Percentiles rank a stretch among this genome's conserved stretches.
These are phyloP conservation scores for Echeveria elegans DNA, from an alignment of 164 flowering plant genomes.

Conservation along the genomic window DNA sequence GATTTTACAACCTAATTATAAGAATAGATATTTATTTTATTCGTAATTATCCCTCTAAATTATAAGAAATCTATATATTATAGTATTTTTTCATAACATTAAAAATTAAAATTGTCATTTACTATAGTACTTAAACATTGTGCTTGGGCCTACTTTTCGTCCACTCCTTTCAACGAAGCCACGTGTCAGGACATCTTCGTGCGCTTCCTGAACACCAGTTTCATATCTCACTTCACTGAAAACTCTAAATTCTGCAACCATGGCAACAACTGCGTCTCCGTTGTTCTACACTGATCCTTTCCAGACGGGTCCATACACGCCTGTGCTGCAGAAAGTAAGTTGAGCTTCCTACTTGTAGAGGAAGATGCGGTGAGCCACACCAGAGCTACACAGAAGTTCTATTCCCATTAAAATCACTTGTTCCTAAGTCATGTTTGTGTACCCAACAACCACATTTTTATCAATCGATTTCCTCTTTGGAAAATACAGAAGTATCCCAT, in stretches of 20 bases:
- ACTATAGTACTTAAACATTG: not conserved
- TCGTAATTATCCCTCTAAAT: too few relatives aligned
- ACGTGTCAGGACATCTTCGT: not conserved
- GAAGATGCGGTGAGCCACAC: not conserved
- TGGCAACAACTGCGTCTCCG: not conserved
- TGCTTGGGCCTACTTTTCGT: not conserved
- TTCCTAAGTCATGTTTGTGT: too few relatives aligned
- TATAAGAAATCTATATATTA: too few relatives aligned
- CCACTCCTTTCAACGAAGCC: not conserved
- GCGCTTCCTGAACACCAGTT: not conserved
- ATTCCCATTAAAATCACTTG: too few relatives aligned
- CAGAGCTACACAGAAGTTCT: too few relatives aligned
- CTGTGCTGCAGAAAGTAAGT: slow-evolving; percentile 3
- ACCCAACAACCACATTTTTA: too few relatives aligned
- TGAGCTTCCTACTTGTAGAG: not conserved
- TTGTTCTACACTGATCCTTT: not conserved
- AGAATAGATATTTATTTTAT: too few relatives aligned
- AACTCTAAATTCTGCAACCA: not conserved
- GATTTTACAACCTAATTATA: too few relatives aligned
- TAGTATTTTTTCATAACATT: too few relatives aligned
- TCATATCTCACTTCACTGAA: not conserved
- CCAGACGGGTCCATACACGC: not conserved
- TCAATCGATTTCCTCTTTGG: too few relatives aligned
- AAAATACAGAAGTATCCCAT: too few relatives aligned
- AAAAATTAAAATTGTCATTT: too few relatives aligned